These are phyloP conservation scores for Blepharisma japonicum DNA, from an alignment of 73 alveolate species.

Conservation along the genomic window DNA sequence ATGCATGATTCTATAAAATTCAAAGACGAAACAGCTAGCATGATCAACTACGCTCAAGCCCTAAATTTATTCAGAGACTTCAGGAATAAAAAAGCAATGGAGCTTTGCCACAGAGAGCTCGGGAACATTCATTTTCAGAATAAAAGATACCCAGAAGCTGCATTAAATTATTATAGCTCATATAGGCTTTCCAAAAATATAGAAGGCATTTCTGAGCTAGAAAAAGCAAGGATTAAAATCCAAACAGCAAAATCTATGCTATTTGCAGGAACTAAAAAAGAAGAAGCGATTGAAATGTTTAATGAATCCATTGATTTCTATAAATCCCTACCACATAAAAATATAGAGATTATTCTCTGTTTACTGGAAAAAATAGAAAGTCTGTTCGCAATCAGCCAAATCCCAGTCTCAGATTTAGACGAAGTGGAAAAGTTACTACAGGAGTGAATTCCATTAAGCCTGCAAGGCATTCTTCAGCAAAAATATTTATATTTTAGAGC, in stretches of 20 bases:
- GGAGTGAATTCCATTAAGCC: not conserved
- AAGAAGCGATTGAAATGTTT: not conserved
- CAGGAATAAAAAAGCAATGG: not conserved
- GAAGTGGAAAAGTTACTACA: not conserved
- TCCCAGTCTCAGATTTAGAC: too few relatives aligned
- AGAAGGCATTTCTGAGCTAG: not conserved
- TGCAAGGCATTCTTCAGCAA: not conserved
- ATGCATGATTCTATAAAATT: not conserved
- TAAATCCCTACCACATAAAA: not conserved
- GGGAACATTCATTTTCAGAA: not conserved
- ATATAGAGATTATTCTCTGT: not conserved
- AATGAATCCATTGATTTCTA: not conserved
- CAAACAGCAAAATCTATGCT: constrained; percentile 20
- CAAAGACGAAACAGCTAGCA: not conserved
- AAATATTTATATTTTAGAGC: not conserved
- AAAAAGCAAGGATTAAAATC: not conserved
- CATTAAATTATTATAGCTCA: not conserved
- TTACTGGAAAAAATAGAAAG: not conserved
- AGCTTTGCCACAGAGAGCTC: not conserved
- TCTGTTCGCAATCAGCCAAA: not conserved
- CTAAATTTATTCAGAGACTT: not conserved
- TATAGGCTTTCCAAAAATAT: not conserved
- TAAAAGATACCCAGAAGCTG: not conserved
- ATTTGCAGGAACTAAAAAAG: not conserved
- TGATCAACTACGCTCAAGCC: not conserved